Conservation (phyloP, 192 early-diverging fungal genomes). For the Bifiguratus adelaidae region DNA sequence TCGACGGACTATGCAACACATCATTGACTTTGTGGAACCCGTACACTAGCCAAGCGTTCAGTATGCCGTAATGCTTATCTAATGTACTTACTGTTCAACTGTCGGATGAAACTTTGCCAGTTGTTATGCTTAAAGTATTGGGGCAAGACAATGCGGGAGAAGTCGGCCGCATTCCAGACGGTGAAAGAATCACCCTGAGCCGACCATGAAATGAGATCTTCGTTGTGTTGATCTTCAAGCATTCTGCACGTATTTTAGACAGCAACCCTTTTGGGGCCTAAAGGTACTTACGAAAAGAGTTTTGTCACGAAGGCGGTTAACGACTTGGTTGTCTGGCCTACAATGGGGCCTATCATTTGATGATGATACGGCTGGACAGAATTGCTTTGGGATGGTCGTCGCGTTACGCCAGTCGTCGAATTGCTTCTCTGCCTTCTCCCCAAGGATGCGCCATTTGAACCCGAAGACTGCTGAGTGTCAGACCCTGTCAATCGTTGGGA, state of each 20-base stretch:
- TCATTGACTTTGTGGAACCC: constrained; percentile 78
- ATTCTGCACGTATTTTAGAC: constrained; percentile 49
- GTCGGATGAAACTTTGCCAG: constrained; percentile 79
- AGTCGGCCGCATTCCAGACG: constrained; percentile 71
- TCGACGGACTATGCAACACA: constrained; percentile 34
- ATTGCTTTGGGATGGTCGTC: no score
- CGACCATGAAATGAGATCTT: constrained; percentile 60
- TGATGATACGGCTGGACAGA: no score
- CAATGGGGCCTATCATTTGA: no score
- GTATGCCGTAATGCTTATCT: not conserved
- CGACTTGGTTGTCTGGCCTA: no score
- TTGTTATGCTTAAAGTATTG: constrained; percentile 84
- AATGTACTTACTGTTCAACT: constrained; percentile 56
- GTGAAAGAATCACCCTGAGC: constrained; percentile 70
- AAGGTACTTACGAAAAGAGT: no score
- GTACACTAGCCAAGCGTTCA: constrained; percentile 37
- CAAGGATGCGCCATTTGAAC: no score
- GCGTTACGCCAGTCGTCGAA: no score
- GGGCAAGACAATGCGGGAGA: constrained; percentile 63
- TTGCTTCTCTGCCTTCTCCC: no score
- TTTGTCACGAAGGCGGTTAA: no score
- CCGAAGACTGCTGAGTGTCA: no score
- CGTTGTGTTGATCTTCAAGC: constrained; percentile 48
- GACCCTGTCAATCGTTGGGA: no score
- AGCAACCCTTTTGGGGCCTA: no score